Percentiles rank a stretch among this genome's conserved stretches.
Conservation (phyloP, 768 basidiomycete genomes). For the Pleurotus tuoliensis region DNA sequence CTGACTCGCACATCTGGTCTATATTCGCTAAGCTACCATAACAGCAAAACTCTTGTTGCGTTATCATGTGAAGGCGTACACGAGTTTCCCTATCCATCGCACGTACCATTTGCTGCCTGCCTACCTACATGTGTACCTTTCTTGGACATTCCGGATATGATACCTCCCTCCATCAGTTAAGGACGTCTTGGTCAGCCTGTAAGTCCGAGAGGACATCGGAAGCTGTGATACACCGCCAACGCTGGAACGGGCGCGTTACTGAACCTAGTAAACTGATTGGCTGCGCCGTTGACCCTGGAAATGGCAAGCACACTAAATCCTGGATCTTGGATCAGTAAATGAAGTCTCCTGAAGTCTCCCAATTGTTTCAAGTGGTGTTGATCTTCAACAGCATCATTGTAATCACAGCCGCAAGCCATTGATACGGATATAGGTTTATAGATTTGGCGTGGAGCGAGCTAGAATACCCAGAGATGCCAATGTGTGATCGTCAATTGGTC, state of each 20-base stretch:
- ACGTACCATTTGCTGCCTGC: constrained; percentile 5
- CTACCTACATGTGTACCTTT: constrained; percentile 8
- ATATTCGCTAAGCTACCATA: constrained; percentile 10
- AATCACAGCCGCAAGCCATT: not conserved
- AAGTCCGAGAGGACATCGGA: not conserved
- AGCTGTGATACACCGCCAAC: not conserved
- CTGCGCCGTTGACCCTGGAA: not conserved
- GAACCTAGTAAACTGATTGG: not conserved
- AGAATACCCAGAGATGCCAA: too few relatives aligned
- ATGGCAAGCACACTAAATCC: not conserved
- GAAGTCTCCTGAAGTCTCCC: not conserved
- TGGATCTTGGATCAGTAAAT: not conserved
- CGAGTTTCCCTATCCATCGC: not conserved
- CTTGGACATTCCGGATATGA: constrained; percentile 8
- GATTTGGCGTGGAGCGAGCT: too few relatives aligned
- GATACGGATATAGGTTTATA: too few relatives aligned
- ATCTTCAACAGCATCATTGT: not conserved
- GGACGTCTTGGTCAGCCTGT: not conserved
- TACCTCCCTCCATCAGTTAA: not conserved
- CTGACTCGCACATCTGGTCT: not conserved
- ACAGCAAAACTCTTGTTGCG: constrained; percentile 95
- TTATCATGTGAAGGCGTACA: constrained; percentile 57
- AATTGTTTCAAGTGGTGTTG: not conserved
- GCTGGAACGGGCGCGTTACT: not conserved
- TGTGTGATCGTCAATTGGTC: not conserved